Evolutionary conservation across 2,329 filamentous ascomycete species (phyloP), one percentile per base, ranked within the genome.

Genomic region (Epichloe uncinata): DNA sequence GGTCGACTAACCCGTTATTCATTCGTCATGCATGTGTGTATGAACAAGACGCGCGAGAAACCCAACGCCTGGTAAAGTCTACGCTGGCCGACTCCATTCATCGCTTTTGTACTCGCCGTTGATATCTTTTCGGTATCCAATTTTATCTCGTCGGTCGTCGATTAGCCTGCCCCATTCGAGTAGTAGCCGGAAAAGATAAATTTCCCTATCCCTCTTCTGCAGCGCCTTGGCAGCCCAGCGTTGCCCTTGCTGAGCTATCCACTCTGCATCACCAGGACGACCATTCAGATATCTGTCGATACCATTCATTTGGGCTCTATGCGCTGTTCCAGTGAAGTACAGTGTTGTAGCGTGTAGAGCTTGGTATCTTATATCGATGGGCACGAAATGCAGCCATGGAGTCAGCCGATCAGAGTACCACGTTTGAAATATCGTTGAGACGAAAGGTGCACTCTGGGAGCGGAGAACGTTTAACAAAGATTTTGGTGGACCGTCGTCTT

Each of bases 301-400:
- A 2, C 73, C 72, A 48, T 73, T 72, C 33, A 74, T 56, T 46
- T 58, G 59, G 15, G 69, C 70, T 36, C 58, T 58, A 16, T 58
- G 58, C 50, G 73, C 68, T 5, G 79, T 70, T 0, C 84, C 85
- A 4, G 74, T 69, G 59, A 93, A 91, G 65, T 88, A 93, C 0
- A 83, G 77, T 49, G 90, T 65, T 0, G 82, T 87, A 54, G 79
- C 81, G 70, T 85, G 87, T 40, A 93, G 67, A 1, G 78, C 84
- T 53, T 89, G 84, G 18, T 85, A 79, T 3, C 87, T 75, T 2
- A 84, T 56, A 61, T 93, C 87, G 15, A 90, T 67, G 8, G 87
- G 87, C 2, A 91, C 82, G 58, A 88, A 93, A 62, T 94, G 87
- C 42, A 82, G 69, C 87, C 87, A 94, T 0, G 87, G 78, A 51